Base-by-base conservation (phyloP, 208 protist genomes). In the Leishmania tropica region DNA sequence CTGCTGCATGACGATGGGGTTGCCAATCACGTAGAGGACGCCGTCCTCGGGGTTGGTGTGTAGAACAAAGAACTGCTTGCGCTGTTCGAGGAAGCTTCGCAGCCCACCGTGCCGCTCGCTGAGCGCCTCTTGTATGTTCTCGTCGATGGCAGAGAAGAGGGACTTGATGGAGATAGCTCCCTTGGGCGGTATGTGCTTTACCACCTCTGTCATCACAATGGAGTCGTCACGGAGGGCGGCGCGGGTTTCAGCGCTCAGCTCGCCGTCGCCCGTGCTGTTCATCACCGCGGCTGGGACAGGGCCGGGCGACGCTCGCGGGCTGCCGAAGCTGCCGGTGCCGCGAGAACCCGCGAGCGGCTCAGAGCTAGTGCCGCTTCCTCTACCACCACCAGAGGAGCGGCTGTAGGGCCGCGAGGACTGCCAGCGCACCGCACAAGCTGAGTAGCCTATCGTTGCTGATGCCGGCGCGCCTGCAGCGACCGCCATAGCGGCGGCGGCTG, bases 11-110 rank as follows among this genome's bases (percentile, higher is more conserved):
- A 90, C 90, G 40, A 96, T 77, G 28, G 92, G 90, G 72, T 93
- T 94, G 65, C 83, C 87, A 3, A 92, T 83, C 7, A 94, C 93
- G 80, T 92, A 97, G 48, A 93, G 65, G 31, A 94, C 88, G 21
- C 80, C 81, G 72, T 94, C 92, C 1, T 77, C 74, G 31, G 88
- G 90, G 47, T 87, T 75, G 35, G 71, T 58, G 78, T 91, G 89
- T 60, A 97, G 62, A 24, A 93, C 54, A 77, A 97, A 97, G 64
- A 96, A 80, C 76, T 97, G 94, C 83, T 93, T 91, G 21, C 94
- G 92, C 56, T 88, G 60, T 60, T 90, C 79, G 19, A 97, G 85
- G 71, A 97, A 97, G 51, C 28, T 80, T 35, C 81, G 84, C 17
- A 97, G 90, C 3, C 94, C 94, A 74, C 78, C 84, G 87, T 94